These are phyloP conservation scores for Ascomycota sp. DNA, from an alignment of 2,329 filamentous ascomycete species.

Conservation along the genomic window DNA sequence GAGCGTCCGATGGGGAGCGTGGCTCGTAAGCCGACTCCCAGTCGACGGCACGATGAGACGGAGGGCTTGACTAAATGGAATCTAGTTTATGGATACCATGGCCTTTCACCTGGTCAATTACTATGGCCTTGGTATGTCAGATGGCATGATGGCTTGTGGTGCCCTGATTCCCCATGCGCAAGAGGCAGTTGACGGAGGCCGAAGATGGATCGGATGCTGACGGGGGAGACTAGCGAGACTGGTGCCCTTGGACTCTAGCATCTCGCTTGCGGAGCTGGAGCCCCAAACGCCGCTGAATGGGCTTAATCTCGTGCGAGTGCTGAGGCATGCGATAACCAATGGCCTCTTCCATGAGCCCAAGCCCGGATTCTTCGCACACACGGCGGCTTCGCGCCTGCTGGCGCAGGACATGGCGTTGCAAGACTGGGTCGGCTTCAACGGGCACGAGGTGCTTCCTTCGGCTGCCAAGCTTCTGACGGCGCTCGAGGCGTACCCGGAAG, in stretches of 20 bases:
- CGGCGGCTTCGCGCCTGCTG: constrained; percentile 29
- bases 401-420: constrained; percentile 25
- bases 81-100: constrained; percentile 27
- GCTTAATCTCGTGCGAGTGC: constrained; percentile 27
- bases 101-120: constrained; percentile 29
- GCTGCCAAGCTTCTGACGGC: constrained; percentile 24
- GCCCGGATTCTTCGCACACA: constrained; percentile 31
- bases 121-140: constrained; percentile 22
- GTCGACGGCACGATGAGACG: no score
- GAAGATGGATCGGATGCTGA: no score
- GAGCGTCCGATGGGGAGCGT: constrained; percentile 28
- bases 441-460: constrained; percentile 31
- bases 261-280: constrained; percentile 23
- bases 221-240: constrained; percentile 30
- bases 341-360: constrained; percentile 31
- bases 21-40: constrained; percentile 27
- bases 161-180: no score
- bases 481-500: constrained; percentile 22
- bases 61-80: no score
- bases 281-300: constrained; percentile 23
- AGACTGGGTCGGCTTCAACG: constrained; percentile 34
- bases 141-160: not conserved
- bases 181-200: no score
- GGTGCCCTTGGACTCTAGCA: constrained; percentile 24
- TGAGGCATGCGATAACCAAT: constrained; percentile 37